These are phyloP conservation scores for Candida qinlingensis DNA, from an alignment of 805 yeast species.

Conservation along the genomic window DNA sequence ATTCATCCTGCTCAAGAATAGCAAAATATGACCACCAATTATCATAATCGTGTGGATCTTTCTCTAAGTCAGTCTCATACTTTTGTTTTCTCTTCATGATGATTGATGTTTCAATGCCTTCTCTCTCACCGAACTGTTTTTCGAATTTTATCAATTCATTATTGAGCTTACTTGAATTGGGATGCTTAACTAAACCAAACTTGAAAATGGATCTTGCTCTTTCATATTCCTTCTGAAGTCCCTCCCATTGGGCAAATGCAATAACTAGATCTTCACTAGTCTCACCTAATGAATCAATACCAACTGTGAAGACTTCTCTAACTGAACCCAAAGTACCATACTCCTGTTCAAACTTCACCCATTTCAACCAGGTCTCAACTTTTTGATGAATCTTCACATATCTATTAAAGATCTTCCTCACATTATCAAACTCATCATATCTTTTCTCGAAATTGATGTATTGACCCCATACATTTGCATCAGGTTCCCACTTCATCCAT, in stretches of 20 bases:
- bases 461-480: constrained; percentile 62
- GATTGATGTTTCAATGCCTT: constrained; percentile 48
- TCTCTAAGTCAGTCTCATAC: constrained; percentile 44
- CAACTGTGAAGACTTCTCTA: constrained; percentile 61
- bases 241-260: constrained; percentile 72
- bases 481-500: constrained; percentile 82
- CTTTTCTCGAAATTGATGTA: constrained; percentile 70
- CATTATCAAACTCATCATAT: constrained; percentile 52
- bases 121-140: constrained; percentile 54
- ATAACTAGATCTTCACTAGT: constrained; percentile 32
- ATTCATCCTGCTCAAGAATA: constrained; percentile 37
- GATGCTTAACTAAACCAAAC: constrained; percentile 43
- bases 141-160: constrained; percentile 53
- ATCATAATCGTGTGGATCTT: constrained; percentile 57
- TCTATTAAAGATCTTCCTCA: constrained; percentile 50
- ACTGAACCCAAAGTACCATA: constrained; percentile 41
- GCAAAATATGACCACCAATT: constrained; percentile 77
- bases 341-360: constrained; percentile 68
- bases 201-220: constrained; percentile 56
- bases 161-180: constrained; percentile 31
- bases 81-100: constrained; percentile 46
- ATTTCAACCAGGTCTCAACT: constrained; percentile 61
- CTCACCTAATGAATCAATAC: constrained; percentile 47
- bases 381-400: constrained; percentile 50
- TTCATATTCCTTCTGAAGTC: constrained; percentile 50